Conservation (phyloP, 2,329 filamentous ascomycete species). For the Monosporascus sp. region DNA sequence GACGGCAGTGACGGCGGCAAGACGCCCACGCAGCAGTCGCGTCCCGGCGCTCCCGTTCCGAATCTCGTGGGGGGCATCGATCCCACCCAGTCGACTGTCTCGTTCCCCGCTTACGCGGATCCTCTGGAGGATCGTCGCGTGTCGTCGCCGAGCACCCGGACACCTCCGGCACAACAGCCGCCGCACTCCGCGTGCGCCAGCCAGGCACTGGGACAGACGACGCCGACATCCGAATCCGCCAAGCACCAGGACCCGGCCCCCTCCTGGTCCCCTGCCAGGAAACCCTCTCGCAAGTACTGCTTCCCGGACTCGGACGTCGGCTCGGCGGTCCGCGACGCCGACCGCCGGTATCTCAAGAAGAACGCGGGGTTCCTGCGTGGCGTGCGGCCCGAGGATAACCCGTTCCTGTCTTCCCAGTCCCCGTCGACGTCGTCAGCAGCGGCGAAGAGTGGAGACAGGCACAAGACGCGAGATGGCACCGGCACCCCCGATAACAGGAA, state of each 20-base stretch:
- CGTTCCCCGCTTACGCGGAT: slow-evolving; percentile 2
- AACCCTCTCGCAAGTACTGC: slow-evolving; percentile 6
- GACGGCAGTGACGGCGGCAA: neutral
- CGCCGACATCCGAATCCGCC: neutral
- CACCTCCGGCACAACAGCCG: no score
- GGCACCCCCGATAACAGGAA: neutral
- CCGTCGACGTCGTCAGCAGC: neutral
- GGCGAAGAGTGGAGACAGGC: neutral
- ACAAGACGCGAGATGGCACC: neutral
- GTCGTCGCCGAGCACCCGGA: no score
- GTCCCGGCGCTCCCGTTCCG: neutral
- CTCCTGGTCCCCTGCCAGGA: slow-evolving; percentile 2
- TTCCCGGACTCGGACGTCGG: slow-evolving; percentile 12
- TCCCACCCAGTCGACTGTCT: slow-evolving; percentile 1
- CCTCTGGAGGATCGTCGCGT: neutral
- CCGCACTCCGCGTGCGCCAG: no score
- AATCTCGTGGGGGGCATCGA: neutral
- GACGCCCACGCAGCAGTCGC: neutral
- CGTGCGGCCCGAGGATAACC: slow-evolving; percentile 6
- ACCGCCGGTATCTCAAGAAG: slow-evolving; percentile 10
- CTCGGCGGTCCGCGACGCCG: slow-evolving; percentile 4
- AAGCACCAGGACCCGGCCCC: neutral
- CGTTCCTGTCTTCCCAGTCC: slow-evolving; percentile 1
- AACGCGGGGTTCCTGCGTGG: slow-evolving; percentile 8
- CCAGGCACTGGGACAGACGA: neutral